Base-by-base conservation (phyloP, 2,329 filamentous ascomycete genomes). In the Diplodia sapinea region DNA sequence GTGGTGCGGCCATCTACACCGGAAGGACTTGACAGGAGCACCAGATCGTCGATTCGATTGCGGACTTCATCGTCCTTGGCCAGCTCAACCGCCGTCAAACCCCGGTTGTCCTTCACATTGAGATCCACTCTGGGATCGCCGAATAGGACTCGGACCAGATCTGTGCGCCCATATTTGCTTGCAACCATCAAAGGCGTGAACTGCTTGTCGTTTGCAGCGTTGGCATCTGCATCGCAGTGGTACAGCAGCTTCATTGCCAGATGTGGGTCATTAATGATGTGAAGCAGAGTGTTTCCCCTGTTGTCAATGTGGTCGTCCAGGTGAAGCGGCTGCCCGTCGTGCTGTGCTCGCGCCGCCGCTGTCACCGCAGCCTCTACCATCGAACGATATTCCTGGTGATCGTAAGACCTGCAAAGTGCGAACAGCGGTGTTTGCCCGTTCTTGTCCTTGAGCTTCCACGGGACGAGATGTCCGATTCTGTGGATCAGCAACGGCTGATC, bases 391-490 rank as follows among this genome's bases (percentile, higher is more conserved):
- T 94, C 86, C 1, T 89, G 85, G 77, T 99, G 93, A 75, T 99
- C 95, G 75, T 99, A 99, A 0, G 93, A 98, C 72, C 95, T 88
- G 77, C 94, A 98, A 0, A 98, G 84, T 1, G 95, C 95, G 77
- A 99, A 98, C 9, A 99, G 82, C 1, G 95, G 96, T n/a, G 96
- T 99, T 79, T 98, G 95, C 0, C 95, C 95, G 75, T 98, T 97
- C 77, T 93, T 96, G 79, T 99, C 95, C 72, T 90, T 93, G 78
- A 96, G 88, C 68, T 88, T 87, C 95, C 95, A 99, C 9, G 93
- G 91, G 65, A 99, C 83, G 71, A 94, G 80, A 69, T 86, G 85
- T 2, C 93, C 94, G 69, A 98, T 89, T 66, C 86, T 85, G 54
- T 84, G 82, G 71, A 99, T 95, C 23, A 99, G 83, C 65, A 87